Evolutionary conservation across 345 rosid species (phyloP).

Genomic region (Pistacia vera): DNA sequence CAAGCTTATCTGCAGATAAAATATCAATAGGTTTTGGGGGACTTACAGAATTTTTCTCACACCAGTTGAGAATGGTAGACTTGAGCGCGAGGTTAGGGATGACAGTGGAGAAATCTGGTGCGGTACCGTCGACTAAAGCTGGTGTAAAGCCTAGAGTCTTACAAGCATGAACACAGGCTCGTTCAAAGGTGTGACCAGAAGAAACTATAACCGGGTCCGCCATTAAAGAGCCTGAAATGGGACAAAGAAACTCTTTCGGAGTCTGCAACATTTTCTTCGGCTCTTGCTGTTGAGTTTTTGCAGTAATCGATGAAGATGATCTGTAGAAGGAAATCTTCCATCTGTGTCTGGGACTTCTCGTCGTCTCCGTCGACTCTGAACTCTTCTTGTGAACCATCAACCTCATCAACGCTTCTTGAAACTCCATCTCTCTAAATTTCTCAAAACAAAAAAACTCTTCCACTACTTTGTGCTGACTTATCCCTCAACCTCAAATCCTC

Average conservation of each 20-base stretch:
- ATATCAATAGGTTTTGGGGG: conserved; percentile 59
- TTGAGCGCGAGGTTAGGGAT: conserved; percentile 86
- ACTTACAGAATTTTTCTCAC: conserved; percentile 37
- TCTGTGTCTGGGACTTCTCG: conserved; percentile 28
- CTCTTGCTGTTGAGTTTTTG: conserved; percentile 10
- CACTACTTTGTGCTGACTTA: background rate
- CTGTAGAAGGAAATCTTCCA: conserved; percentile 55
- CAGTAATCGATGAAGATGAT: conserved; percentile 32
- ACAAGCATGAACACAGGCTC: conserved; percentile 65
- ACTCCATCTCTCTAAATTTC: conserved; percentile 37
- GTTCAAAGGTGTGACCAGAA: conserved; percentile 89
- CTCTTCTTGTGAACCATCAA: conserved; percentile 29
- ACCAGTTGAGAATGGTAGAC: conserved; percentile 73
- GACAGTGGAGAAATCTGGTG: conserved; percentile 68
- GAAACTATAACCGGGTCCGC: conserved; percentile 84
- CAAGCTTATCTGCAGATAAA: conserved; percentile 50
- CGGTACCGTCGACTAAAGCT: conserved; percentile 23
- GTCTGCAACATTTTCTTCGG: background rate
- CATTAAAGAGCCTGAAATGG: conserved; percentile 74
- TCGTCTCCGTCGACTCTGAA: conserved; percentile 3
- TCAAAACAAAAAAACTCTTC: too few species aligned
- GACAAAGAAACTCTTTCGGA: conserved; percentile 75
- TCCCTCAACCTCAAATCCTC: too few species aligned
- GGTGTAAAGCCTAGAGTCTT: conserved; percentile 58
- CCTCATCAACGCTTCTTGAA: conserved; percentile 50